phyloP scores from a whole-genome alignment of 352 stramenopile genomes.

The Phytophthora cryptogea region DNA sequence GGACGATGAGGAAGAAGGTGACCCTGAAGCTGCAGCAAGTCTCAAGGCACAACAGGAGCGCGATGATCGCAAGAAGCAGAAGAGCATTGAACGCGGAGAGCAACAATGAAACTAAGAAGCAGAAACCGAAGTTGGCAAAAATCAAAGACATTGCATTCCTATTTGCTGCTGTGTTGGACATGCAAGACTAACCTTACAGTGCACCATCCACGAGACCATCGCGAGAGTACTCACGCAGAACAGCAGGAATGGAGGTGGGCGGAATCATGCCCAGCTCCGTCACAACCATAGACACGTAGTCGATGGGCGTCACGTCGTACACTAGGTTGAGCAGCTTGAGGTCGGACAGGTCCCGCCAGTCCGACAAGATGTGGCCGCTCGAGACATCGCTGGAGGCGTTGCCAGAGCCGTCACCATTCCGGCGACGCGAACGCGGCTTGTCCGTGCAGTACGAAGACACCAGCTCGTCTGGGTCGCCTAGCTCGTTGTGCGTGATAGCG shows the following conservation, averaged over 20 bases:
- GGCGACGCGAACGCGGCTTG: conserved; percentile 45
- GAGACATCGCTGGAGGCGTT: conserved; percentile 11
- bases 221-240: conserved; percentile 94
- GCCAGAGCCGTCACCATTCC: conserved; percentile 6
- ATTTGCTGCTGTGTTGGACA: conserved; percentile 8
- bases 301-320: conserved; percentile 96
- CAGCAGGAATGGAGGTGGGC: conserved; percentile 96
- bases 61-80: conserved; percentile 28
- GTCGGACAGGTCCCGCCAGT: conserved; percentile 76
- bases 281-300: conserved; percentile 97
- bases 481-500: conserved; percentile 97
- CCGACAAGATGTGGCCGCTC: conserved; percentile 71
- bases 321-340: conserved; percentile 88
- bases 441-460: conserved; percentile 64
- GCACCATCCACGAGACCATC: conserved; percentile 57
- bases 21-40: conserved; percentile 18
- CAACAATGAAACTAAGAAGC: conserved; percentile 10
- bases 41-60: conserved; percentile 23
- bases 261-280: conserved; percentile 98
- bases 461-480: conserved; percentile 93
- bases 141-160: conserved; percentile 25
- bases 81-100: conserved; percentile 21
- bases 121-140: conserved; percentile 10
- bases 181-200: conserved; percentile 25
- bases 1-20: conserved; percentile 44